These are phyloP conservation scores for Atkinsonella hypoxylon DNA, from an alignment of 2,329 filamentous ascomycete genomes.

Conservation along the genomic window DNA sequence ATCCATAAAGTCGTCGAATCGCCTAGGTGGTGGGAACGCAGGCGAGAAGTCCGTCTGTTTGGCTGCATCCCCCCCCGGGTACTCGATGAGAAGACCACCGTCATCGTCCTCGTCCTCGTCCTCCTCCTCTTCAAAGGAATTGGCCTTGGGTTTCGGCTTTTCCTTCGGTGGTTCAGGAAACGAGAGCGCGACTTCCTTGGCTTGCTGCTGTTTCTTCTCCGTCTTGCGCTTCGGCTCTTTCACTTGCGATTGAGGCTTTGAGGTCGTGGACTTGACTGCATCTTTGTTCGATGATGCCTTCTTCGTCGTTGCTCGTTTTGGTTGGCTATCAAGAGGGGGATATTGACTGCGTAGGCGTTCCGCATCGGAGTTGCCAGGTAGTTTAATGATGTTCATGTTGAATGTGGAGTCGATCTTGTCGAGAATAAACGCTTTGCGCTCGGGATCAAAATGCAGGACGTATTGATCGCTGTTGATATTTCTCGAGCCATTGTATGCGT, in stretches of 20 bases:
- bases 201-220: slow-evolving; percentile 25
- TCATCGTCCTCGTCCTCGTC: slow-evolving; percentile 45
- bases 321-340: slow-evolving; percentile 44
- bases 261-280: slow-evolving; percentile 8
- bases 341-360: slow-evolving; percentile 54
- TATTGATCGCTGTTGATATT: slow-evolving; percentile 45
- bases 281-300: slow-evolving; percentile 13
- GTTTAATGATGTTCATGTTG: slow-evolving; percentile 71
- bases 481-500: slow-evolving; percentile 48
- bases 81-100: slow-evolving; percentile 46
- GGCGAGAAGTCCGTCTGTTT: slow-evolving; percentile 34
- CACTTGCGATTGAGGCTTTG: slow-evolving; percentile 5
- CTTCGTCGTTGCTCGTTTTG: slow-evolving; percentile 16
- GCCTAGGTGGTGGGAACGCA: slow-evolving; percentile 32
- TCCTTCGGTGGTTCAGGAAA: slow-evolving; percentile 20
- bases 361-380: slow-evolving; percentile 51
- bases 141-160: slow-evolving; percentile 16
- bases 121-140: slow-evolving; percentile 30
- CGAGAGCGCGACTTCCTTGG: slow-evolving; percentile 25
- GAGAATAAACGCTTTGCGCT: slow-evolving; percentile 64
- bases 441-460: slow-evolving; percentile 64
- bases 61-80: slow-evolving; percentile 37
- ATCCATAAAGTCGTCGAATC: slow-evolving; percentile 42
- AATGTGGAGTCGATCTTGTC: slow-evolving; percentile 74
- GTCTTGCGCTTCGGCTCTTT: slow-evolving; percentile 15